Evolutionary conservation across 345 rosid species (phyloP), one percentile per base, ranked within the genome.

Genomic region (Heritiera littoralis): DNA sequence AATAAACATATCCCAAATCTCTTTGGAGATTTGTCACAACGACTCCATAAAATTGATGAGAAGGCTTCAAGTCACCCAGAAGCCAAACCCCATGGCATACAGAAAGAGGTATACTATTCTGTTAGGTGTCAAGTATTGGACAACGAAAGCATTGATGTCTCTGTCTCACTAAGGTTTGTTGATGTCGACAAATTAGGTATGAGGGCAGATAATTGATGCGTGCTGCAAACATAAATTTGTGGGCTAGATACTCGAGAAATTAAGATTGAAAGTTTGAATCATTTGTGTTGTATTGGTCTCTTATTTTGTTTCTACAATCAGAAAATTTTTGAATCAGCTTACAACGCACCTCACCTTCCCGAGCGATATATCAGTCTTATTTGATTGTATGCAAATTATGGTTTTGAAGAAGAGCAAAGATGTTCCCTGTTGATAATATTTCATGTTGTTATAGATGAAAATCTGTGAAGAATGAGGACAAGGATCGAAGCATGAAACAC

Each of bases 401-500:
- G 3, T 35, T 35, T 35, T 35, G 38, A 35, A 35, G 38, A 35
- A 52, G 14, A 18, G 14, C 1, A 52, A 52, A 52, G 15, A 14
- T 13, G 18, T 52, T 17, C 1, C 1, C 15, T 0, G 56, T 13
- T 52, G 56, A 52, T 52, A 52, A 35, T 35, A 35, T 13, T 52
- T 52, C 56, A 4, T 13, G 5, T 14, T 52, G 56, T 52, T 52
- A 52, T 13, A 52, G 56, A 12, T 52, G 56, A 52, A 13, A 52
- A 14, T 23, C 28, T 23, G 0, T 23, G 28, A 23, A 23, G 28
- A 23, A 23, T 23, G 28, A 23, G 28, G 28, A 65, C 10, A 38
- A 48, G 13, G 17, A 40, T 52, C 17, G 56, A 5, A 52, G 13
- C 56, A 13, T 52, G 18, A 52, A 87, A 56, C 79, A 82, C 59